Base-by-base conservation (phyloP, 805 yeast genomes). In the Saccharomyces cerevisiae region DNA sequence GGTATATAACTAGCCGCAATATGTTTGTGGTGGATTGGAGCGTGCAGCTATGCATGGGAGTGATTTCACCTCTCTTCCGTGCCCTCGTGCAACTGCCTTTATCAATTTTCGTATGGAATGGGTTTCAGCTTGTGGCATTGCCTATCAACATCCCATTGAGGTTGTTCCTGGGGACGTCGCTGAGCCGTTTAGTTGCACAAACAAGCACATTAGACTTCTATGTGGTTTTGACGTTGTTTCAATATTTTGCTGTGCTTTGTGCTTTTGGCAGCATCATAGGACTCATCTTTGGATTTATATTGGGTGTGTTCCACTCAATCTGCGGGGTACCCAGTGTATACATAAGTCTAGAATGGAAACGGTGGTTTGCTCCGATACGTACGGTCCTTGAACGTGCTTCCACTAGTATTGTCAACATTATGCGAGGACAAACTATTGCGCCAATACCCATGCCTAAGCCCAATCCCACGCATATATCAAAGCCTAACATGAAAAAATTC, bases 71-170 rank as follows among this genome's bases (percentile, higher is more conserved):
- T 9, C 13, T 36, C 5, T 36, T 36, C 22, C 43, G 43, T n/a
- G 43, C 43, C 22, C 13, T 36, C 24, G 43, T 50, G 30, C 21
- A 41, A 13, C 32, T 50, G n/a, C 70, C 70, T 8, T 22, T 54
- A 3, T 41, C 53, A 22, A 67, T 65, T 24, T 48, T 61, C 14
- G 13, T 59, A 4, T 55, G 61, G 17, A 58, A 54, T 46, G 4
- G 58, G 21, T n/a, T 55, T 11, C 59, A 55, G 28, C 51, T 65
- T 9, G 50, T 55, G 10, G 51, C 62, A 11, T 47, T 68, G 22
- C 71, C 71, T 2, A 48, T 66, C 6, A 68, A 68, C 52, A 54
- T 67, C 3, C 68, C 69, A 17, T 51, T 65, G 49, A 50, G 51
- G 8, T 24, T 66, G 6, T 46, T 67, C 11, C 52, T 61, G 21